Evolutionary conservation across 306 rosid species (phyloP), one percentile per base, ranked within the genome.

Genomic region (Abrus precatorius): DNA sequence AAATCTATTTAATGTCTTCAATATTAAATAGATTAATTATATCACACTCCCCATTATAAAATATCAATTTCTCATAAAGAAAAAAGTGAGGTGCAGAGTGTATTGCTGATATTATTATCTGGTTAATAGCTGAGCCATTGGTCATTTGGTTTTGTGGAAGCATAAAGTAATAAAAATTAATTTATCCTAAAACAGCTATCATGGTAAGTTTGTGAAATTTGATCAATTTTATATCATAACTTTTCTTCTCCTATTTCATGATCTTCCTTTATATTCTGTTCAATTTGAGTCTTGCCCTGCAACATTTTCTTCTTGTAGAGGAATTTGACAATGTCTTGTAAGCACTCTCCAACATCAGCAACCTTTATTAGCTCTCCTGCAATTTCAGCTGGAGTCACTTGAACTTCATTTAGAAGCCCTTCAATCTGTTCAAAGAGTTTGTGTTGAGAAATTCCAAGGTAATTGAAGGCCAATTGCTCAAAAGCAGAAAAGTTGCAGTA

Each of bases 301-400:
- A 48, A 34, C 47, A 28, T 43, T 59, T 45, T 80, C 74, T 61
- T 53, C 9, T 11, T 38, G 12, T 61, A 43, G 13, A 77, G 40
- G 57, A 80, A 77, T n/a, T 73, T 57, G 11, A 72, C 50, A 6
- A 91, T 86, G 28, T 83, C 84, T 72, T 72, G 81, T 20, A 86
- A 50, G 28, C 81, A 61, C 3, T n/a, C 54, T 4, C 75, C 33
- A 2, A 73, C 30, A 29, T 60, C 72, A 48, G 59, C 77, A 53
- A 34, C 76, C 75, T 65, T 91, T 65, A 79, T 84, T 34, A 91
- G 70, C 56, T 85, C 82, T 69, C 74, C 91, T 10, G 85, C 87
- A 62, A 87, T 62, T 64, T 91, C 90, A 34, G 95, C 89, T 0
- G 85, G 91, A 0, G 90, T 89, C 62, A 76, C 84, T 36, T 91